Evolutionary conservation across 1,139 yeast species (phyloP), one percentile per base, ranked within the genome.

Genomic region (Blastobotrys proliferans): DNA sequence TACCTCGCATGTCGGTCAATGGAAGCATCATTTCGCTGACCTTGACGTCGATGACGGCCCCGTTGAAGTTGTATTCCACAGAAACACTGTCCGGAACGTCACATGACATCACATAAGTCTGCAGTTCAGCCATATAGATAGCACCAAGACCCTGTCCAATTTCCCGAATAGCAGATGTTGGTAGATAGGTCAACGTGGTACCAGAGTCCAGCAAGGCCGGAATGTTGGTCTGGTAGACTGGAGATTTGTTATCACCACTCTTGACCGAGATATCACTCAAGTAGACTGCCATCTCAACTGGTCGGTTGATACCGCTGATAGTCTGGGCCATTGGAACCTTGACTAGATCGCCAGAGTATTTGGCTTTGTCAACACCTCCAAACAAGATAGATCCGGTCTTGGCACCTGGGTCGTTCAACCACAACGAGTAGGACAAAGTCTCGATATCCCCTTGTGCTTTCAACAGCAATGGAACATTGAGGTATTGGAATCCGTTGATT

Each of bases 141-240:
- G 39, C 43, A 2, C 51, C 56, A 6, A 52, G 33, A 4, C 32
- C 28, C 20, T 11, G 11, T 2, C 51, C 53, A 33, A 58, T 43
- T 11, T 44, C 37, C 30, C 46, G 48, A 24, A 52, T 51, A n/a
- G 49, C 49, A 10, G 41, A 21, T 13, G 47, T 50, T 19, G 88
- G 86, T 1, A 79, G 59, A 49, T 71, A 73, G 10, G 82, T 70
- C 41, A 77, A 62, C 1, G 88, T 77, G 11, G 87, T 74, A 35
- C 92, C 90, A 2, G 85, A 74, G 60, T 83, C 92, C 27, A 83
- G 61, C 57, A 17, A 77, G 5, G 47, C 47, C 9, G 46, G 41
- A 14, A 32, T 17, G 40, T 43, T 43, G 27, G 34, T 29, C 11
- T 5, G 2, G 28, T 31, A 34, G 9, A 26, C 30, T 13, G 33